Evolutionary conservation across 352 stramenopile species (phyloP).

Genomic region (Pythium aquatile): DNA sequence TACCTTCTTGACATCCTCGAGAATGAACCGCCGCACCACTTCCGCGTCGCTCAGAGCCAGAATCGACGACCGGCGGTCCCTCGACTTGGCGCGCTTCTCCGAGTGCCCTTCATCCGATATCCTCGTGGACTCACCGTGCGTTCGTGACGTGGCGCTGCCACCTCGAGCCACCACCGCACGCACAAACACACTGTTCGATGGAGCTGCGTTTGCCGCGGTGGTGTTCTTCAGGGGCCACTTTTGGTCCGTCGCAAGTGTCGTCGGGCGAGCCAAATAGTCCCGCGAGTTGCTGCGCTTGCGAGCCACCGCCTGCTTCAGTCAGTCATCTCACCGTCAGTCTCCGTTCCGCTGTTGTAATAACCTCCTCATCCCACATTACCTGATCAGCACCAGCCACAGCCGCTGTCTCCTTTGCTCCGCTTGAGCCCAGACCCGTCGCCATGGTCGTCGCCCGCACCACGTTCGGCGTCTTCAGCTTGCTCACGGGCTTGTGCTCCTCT

Average conservation of each 20-base stretch:
- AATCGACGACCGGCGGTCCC: slow-evolving; percentile 11
- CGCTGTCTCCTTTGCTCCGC: background rate
- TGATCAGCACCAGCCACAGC: background rate
- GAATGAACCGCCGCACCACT: slow-evolving; percentile 54
- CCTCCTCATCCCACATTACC: background rate
- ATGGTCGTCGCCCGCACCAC: slow-evolving; percentile 9
- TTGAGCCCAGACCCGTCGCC: background rate
- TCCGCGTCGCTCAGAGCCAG: slow-evolving; percentile 59
- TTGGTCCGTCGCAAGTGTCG: slow-evolving; percentile 12
- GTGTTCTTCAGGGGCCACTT: slow-evolving; percentile 9
- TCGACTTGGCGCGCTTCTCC: slow-evolving; percentile 22
- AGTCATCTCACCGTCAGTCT: background rate
- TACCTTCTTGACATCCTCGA: slow-evolving; percentile 72
- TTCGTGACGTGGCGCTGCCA: slow-evolving; percentile 1
- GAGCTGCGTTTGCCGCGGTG: background rate
- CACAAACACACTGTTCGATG: slow-evolving; percentile 29
- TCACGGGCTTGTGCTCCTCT: slow-evolving; percentile 16
- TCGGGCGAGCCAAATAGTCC: slow-evolving; percentile 9
- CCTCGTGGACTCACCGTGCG: background rate
- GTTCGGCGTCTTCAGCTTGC: slow-evolving; percentile 13
- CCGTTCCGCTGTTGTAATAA: background rate
- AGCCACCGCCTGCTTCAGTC: background rate
- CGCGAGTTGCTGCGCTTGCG: slow-evolving; percentile 31
- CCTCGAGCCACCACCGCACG: slow-evolving; percentile 28
- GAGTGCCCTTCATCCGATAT: slow-evolving; percentile 20